Conservation (phyloP, 2,329 filamentous ascomycete genomes). For the Clarireedia homoeocarpa region DNA sequence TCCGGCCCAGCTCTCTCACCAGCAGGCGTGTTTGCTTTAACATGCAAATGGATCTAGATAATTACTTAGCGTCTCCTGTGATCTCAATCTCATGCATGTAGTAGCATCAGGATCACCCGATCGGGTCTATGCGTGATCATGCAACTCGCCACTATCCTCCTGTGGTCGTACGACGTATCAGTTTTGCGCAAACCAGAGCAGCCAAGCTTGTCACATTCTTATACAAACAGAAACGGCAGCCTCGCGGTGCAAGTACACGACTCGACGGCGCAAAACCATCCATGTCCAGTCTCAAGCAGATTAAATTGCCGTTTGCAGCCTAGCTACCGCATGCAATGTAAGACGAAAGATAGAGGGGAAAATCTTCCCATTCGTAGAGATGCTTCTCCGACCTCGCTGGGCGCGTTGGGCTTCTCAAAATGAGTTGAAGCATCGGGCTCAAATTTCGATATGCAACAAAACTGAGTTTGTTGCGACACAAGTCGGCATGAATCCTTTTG, state of each 20-base stretch:
- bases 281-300: neutral
- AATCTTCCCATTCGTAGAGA: neutral
- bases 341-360: neutral
- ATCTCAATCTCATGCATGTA: conserved; percentile 5
- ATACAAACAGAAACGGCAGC: neutral
- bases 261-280: neutral
- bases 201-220: neutral
- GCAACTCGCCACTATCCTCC: neutral
- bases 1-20: too few species aligned
- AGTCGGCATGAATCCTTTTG: neutral
- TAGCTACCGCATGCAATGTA: neutral
- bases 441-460: conserved; percentile 13
- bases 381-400: neutral
- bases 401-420: conserved; percentile 1
- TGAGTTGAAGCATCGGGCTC: conserved; percentile 2
- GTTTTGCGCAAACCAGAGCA: neutral
- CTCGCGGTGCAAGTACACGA: neutral
- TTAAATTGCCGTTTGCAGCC: neutral
- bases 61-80: neutral
- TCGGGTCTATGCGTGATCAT: conserved; percentile 5
- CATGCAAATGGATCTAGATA: conserved; percentile 3
- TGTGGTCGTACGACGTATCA: neutral
- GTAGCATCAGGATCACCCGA: neutral
- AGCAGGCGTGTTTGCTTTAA: too few species aligned
- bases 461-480: neutral